These are phyloP conservation scores for Phytophthora lateralis DNA, from an alignment of 352 stramenopile species.

Conservation along the genomic window DNA sequence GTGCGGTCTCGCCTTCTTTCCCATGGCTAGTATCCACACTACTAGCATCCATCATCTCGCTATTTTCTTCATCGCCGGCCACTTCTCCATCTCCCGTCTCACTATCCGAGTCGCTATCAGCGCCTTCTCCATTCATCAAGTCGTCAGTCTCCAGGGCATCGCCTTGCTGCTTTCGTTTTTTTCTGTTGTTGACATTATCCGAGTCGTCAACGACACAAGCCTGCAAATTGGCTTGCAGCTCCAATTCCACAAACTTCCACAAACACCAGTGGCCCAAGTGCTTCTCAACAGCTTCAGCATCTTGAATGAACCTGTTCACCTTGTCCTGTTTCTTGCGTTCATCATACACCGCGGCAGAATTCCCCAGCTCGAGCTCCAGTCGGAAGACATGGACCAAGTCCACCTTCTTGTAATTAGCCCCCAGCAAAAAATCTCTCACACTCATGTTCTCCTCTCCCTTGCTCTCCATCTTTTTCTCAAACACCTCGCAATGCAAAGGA, in stretches of 20 bases:
- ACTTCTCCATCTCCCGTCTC: conserved; percentile 41
- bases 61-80: conserved; percentile 10
- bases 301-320: conserved; percentile 71
- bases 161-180: conserved; percentile 36
- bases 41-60: conserved; percentile 11
- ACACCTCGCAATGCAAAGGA: conserved; percentile 61
- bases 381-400: conserved; percentile 70
- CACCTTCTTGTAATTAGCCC: conserved; percentile 72
- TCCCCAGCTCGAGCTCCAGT: conserved; percentile 69
- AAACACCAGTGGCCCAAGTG: conserved; percentile 82
- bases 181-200: conserved; percentile 64
- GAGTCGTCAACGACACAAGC: conserved; percentile 67
- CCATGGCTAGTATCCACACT: neutral
- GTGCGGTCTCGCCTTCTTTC: neutral
- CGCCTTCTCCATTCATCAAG: conserved; percentile 25
- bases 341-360: conserved; percentile 74
- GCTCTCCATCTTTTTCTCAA: conserved; percentile 22
- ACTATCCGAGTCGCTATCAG: conserved; percentile 26
- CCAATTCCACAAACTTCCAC: conserved; percentile 80
- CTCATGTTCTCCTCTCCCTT: conserved; percentile 9
- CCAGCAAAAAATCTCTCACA: conserved; percentile 69
- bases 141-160: conserved; percentile 12
- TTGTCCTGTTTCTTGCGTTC: conserved; percentile 77
- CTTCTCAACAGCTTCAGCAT: conserved; percentile 63
- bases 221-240: conserved; percentile 75